Percentiles rank a stretch among this genome's conserved stretches.
These are phyloP conservation scores for Inonotus obliquus DNA, from an alignment of 1,284 basidiomycete genomes.

Conservation along the genomic window DNA sequence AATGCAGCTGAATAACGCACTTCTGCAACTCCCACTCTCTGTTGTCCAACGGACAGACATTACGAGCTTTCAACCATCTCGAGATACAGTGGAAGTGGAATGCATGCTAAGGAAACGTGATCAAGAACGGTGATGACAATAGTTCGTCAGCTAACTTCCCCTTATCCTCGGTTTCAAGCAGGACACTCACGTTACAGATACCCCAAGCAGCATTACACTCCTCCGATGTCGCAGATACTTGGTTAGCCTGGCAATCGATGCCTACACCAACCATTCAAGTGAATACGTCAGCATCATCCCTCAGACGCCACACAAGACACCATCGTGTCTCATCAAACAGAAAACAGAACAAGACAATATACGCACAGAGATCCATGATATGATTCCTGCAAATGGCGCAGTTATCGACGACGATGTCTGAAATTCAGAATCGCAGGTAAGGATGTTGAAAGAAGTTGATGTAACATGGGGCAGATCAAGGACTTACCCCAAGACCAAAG, in stretches of 20 bases:
- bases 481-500: conserved; percentile 92
- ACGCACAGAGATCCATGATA: conserved; percentile 96
- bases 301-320: conserved; percentile 1
- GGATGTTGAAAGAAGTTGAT: neutral
- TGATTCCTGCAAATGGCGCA: conserved; percentile 96
- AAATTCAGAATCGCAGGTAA: neutral
- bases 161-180: neutral
- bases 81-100: conserved; percentile 99
- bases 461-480: neutral
- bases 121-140: neutral
- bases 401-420: conserved; percentile 94
- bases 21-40: conserved; percentile 94
- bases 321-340: neutral
- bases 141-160: neutral
- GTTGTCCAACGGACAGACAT: conserved; percentile 98
- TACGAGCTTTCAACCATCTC: conserved; percentile 98
- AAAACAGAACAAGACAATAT: neutral
- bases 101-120: conserved; percentile 68
- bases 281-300: conserved; percentile 9
- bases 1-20: conserved; percentile 42
- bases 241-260: conserved; percentile 99
- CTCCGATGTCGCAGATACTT: conserved; percentile 92
- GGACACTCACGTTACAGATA: conserved; percentile 84
- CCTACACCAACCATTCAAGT: conserved; percentile 44
- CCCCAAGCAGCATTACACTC: conserved; percentile 99